A percentile compares a stretch with the other conserved stretches of the same genome.
Evolutionary conservation across 495 filamentous ascomycete species (phyloP).

Genomic region (Cercophora samala): DNA sequence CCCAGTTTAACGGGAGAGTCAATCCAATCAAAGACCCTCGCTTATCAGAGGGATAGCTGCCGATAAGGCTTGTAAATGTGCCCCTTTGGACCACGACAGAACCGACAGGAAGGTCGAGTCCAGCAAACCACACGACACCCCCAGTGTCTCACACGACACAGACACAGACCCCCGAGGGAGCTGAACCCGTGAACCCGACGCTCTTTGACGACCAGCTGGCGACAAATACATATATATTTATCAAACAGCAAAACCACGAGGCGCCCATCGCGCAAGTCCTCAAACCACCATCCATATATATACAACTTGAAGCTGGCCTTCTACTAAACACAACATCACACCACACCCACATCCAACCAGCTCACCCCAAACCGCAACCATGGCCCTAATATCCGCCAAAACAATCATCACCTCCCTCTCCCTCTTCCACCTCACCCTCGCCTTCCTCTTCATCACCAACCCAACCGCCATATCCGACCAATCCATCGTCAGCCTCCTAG

Average conservation of each 20-base stretch:
- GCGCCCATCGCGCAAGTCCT: not conserved
- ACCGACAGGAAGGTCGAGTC: not conserved
- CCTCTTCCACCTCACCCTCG: slow-evolving; percentile 76
- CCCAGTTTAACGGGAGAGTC: not conserved
- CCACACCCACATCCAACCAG: not conserved
- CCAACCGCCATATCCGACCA: slow-evolving; percentile 71
- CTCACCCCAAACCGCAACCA: slow-evolving; percentile 37
- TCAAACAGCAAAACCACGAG: not conserved
- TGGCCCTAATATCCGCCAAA: slow-evolving; percentile 75
- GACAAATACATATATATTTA: not conserved
- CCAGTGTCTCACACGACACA: not conserved
- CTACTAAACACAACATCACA: not conserved
- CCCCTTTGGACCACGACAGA: not conserved
- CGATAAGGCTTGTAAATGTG: slow-evolving; percentile 15
- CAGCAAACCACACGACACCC: not conserved
- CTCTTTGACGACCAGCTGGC: not conserved
- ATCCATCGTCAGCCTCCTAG: slow-evolving; percentile 75
- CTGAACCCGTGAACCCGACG: not conserved
- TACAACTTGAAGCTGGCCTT: not conserved
- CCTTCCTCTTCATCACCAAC: slow-evolving; percentile 74
- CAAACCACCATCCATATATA: too few species aligned
- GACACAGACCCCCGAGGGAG: not conserved
- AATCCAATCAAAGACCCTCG: slow-evolving; percentile 9
- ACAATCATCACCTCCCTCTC: slow-evolving; percentile 74
- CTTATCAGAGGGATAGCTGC: slow-evolving; percentile 13